These are phyloP conservation scores for Russula sp. DNA, from an alignment of 768 basidiomycete species.

Conservation along the genomic window DNA sequence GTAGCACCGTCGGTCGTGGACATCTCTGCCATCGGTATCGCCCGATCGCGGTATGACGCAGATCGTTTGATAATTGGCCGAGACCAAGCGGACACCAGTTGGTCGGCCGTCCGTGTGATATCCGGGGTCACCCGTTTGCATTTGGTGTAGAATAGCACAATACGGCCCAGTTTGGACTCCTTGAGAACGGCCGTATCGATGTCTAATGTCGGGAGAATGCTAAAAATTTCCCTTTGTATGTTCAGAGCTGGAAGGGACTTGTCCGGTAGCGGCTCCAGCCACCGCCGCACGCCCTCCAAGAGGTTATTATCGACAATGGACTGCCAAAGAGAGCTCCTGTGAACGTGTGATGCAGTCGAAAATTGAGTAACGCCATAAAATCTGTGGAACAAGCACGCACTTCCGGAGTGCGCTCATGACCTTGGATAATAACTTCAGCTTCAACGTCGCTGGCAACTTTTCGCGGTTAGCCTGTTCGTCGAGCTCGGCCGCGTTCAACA, in stretches of 20 bases:
- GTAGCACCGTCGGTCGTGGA: slow-evolving; percentile 39
- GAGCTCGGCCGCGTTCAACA: slow-evolving; percentile 82
- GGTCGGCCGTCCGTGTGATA: slow-evolving; percentile 75
- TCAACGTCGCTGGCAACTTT: slow-evolving; percentile 77
- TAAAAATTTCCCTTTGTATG: slow-evolving; percentile 91
- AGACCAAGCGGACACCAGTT: slow-evolving; percentile 83
- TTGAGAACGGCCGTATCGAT: slow-evolving; percentile 90
- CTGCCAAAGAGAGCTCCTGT: slow-evolving; percentile 78
- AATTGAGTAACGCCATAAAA: not conserved
- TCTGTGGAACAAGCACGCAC: slow-evolving; percentile 45
- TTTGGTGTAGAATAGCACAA: slow-evolving; percentile 94
- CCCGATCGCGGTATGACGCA: slow-evolving; percentile 72
- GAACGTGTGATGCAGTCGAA: slow-evolving; percentile 23
- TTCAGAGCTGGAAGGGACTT: slow-evolving; percentile 91
- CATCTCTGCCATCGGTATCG: slow-evolving; percentile 57
- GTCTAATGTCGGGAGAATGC: slow-evolving; percentile 80
- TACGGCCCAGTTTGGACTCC: slow-evolving; percentile 83
- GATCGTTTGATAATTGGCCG: slow-evolving; percentile 89
- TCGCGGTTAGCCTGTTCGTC: slow-evolving; percentile 79
- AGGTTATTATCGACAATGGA: slow-evolving; percentile 95
- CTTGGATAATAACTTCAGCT: slow-evolving; percentile 80
- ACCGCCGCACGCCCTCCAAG: slow-evolving; percentile 80
- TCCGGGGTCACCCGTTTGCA: slow-evolving; percentile 84
- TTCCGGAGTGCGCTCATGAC: slow-evolving; percentile 93
- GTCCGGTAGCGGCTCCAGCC: slow-evolving; percentile 94